Evolutionary conservation across 768 basidiomycete genomes (phyloP).

Genomic region (Psilocybe sp.): DNA sequence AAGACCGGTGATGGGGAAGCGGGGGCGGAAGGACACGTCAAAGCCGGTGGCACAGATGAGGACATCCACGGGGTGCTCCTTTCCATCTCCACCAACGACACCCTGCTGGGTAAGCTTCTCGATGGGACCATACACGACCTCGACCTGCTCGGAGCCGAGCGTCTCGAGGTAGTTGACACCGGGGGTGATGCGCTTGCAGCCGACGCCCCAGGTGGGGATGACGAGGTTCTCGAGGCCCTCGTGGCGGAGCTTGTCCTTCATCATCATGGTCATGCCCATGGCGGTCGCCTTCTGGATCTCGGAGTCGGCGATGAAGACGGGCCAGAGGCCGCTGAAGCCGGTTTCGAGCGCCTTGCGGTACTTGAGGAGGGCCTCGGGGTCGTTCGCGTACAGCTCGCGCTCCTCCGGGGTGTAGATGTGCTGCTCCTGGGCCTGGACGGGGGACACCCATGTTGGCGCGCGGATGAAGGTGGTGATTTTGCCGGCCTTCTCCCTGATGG

Average conservation of each 20-base stretch:
- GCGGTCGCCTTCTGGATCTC: constrained; percentile 27
- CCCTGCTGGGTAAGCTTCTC: constrained; percentile 26
- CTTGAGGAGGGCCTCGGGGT: constrained; percentile 35
- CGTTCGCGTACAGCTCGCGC: constrained; percentile 30
- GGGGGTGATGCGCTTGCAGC: constrained; percentile 33
- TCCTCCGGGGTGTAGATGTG: constrained; percentile 39
- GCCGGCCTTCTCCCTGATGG: constrained; percentile 31
- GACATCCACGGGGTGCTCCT: constrained; percentile 30
- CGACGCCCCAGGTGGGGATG: constrained; percentile 31
- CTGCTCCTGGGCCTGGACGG: constrained; percentile 22
- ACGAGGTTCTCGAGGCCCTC: constrained; percentile 40
- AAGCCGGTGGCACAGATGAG: constrained; percentile 39
- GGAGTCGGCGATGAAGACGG: constrained; percentile 28
- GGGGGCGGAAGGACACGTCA: constrained; percentile 29
- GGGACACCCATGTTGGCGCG: constrained; percentile 28
- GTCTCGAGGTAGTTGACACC: constrained; percentile 32
- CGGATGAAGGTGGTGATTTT: constrained; percentile 33
- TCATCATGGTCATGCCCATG: constrained; percentile 26
- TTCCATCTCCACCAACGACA: constrained; percentile 23
- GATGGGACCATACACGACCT: constrained; percentile 27
- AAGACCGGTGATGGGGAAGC: constrained; percentile 29
- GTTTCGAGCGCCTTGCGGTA: constrained; percentile 42
- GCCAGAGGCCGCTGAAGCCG: constrained; percentile 32
- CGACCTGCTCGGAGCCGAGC: constrained; percentile 26
- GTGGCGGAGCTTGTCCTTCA: constrained; percentile 39